Conservation (phyloP, 805 yeast genomes). For the Candida coleopterorum region DNA sequence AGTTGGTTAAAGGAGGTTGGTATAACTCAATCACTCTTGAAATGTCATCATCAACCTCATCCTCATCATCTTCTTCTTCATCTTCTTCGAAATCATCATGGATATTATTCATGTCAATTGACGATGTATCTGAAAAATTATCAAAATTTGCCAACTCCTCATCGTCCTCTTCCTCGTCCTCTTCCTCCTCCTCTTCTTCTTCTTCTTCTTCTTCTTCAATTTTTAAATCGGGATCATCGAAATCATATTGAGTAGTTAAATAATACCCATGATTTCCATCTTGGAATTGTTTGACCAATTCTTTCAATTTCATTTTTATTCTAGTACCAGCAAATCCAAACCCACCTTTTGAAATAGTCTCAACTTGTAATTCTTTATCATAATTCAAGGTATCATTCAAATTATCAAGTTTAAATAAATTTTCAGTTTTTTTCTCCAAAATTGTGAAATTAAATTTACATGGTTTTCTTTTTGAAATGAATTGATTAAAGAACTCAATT, state of each 20-base stretch:
- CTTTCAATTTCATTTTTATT: conserved; percentile 44
- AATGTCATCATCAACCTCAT: neutral
- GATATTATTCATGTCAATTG: conserved; percentile 23
- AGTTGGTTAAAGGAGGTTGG: conserved; percentile 58
- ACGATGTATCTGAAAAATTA: conserved; percentile 19
- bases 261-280: conserved; percentile 42
- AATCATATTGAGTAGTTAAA: conserved; percentile 68
- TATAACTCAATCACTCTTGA: conserved; percentile 45
- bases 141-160: conserved; percentile 12
- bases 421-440: conserved; percentile 9
- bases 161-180: conserved; percentile 18
- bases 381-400: conserved; percentile 35
- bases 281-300: conserved; percentile 40
- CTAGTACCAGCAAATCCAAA: conserved; percentile 57
- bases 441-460: conserved; percentile 35
- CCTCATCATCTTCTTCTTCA: conserved; percentile 17
- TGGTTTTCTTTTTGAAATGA: conserved; percentile 44
- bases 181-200: conserved; percentile 17
- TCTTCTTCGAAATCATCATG: conserved; percentile 48
- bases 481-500: conserved; percentile 32
- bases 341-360: conserved; percentile 44
- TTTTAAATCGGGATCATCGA: conserved; percentile 20
- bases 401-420: conserved; percentile 26
- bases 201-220: conserved; percentile 10
- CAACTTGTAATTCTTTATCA: conserved; percentile 46